Evolutionary conservation across 139 green algal genomes (phyloP).

Genomic region (Chlorella sp.): DNA sequence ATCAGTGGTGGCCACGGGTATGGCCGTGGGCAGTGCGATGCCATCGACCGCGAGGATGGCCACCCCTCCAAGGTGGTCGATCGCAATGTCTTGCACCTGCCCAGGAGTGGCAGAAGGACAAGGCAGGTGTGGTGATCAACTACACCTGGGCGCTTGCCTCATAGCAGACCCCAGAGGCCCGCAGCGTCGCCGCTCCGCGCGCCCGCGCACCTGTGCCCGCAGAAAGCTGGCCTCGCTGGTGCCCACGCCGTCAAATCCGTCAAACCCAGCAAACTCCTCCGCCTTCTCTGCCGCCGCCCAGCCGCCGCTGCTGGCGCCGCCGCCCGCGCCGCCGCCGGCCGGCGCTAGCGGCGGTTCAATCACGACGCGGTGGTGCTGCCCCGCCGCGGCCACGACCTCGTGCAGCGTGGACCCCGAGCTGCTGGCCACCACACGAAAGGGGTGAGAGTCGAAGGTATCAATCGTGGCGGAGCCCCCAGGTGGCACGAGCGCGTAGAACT

Average conservation of each 20-base stretch:
- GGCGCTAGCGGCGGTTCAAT: conserved; percentile 64
- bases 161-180: neutral
- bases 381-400: conserved; percentile 3
- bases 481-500: conserved; percentile 12
- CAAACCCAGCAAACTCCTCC: neutral
- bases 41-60: conserved; percentile 25
- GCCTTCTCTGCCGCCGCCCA: neutral
- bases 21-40: conserved; percentile 19
- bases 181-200: no score
- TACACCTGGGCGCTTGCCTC: neutral
- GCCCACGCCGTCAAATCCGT: conserved; percentile 37
- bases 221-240: conserved; percentile 16
- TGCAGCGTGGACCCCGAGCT: conserved; percentile 6
- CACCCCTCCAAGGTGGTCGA: conserved; percentile 31
- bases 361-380: neutral
- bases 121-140: neutral
- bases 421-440: conserved; percentile 19
- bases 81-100: conserved; percentile 33
- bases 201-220: conserved; percentile 12
- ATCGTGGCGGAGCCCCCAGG: conserved; percentile 8
- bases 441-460: conserved; percentile 21
- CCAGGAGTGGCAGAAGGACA: neutral
- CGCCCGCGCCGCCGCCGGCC: conserved; percentile 63
- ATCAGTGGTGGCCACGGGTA: conserved; percentile 28
- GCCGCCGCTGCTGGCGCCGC: conserved; percentile 35